phyloP scores from a whole-genome alignment of 345 rosid species.

The Gossypium mustelinum region DNA sequence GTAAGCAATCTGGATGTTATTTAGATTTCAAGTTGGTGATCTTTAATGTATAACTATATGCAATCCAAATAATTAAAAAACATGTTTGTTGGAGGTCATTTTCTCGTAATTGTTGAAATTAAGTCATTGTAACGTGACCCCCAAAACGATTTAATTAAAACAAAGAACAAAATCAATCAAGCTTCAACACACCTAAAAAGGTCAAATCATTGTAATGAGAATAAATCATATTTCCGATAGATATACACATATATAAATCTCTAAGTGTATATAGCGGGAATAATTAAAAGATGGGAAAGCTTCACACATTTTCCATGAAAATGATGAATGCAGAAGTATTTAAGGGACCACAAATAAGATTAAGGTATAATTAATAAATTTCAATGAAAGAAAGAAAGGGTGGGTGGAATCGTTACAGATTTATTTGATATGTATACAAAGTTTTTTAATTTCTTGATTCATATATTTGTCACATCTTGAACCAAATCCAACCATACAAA shows the following conservation, averaged over 20 bases:
- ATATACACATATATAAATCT: no score
- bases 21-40: no score
- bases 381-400: no score
- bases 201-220: no score
- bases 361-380: not conserved
- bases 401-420: no score
- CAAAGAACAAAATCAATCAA: not conserved
- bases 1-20: no score
- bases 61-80: not conserved
- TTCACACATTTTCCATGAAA: slow-evolving; percentile 28
- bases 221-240: no score
- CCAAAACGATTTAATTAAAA: no score
- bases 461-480: not conserved
- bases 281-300: slow-evolving; percentile 14
- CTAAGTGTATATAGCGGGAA: no score
- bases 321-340: slow-evolving; percentile 15
- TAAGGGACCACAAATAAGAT: slow-evolving; percentile 23
- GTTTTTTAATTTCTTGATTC: not conserved
- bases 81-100: not conserved
- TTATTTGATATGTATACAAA: no score
- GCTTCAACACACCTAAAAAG: not conserved
- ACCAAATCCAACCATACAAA: not conserved
- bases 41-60: not conserved
- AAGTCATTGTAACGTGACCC: slow-evolving; percentile 1
- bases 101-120: not conserved